A percentile compares a stretch with the other conserved stretches of the same genome.
phyloP scores from a whole-genome alignment of 2,329 filamentous ascomycete species.

The Phyllosticta ampelicida region DNA sequence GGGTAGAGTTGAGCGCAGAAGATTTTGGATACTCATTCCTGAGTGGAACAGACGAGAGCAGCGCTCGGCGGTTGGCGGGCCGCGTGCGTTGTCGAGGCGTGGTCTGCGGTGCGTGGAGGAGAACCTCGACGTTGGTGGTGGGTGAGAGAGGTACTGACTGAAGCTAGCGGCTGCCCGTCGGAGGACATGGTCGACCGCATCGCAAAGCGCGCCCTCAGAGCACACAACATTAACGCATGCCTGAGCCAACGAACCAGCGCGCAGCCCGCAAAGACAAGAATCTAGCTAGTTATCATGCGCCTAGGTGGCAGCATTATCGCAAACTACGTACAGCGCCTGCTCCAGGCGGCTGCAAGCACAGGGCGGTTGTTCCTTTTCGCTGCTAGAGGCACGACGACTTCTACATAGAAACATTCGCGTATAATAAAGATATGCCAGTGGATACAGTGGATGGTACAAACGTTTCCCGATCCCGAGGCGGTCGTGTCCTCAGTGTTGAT shows the following conservation, averaged over 20 bases:
- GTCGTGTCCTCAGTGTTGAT: too few species aligned
- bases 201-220: slow-evolving; percentile 3
- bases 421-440: too few species aligned
- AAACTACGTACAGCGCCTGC: background rate
- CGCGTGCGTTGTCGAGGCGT: slow-evolving; percentile 1
- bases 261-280: background rate
- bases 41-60: background rate
- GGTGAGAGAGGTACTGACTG: slow-evolving; percentile 3
- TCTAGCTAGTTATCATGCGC: background rate
- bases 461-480: too few species aligned
- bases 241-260: background rate
- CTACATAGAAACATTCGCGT: too few species aligned
- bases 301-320: background rate
- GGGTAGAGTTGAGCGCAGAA: slow-evolving; percentile 3
- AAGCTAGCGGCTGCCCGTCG: slow-evolving; percentile 5
- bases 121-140: slow-evolving; percentile 10
- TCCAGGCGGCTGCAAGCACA: too few species aligned
- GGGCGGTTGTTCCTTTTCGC: too few species aligned
- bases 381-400: too few species aligned
- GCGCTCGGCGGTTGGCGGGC: slow-evolving; percentile 2
- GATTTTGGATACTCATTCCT: slow-evolving; percentile 4
- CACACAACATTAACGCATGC: background rate
- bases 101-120: slow-evolving; percentile 1
- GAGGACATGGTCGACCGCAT: slow-evolving; percentile 8
- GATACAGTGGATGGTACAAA: too few species aligned